A percentile compares a stretch with the other conserved stretches of the same genome.
These are phyloP conservation scores for Wickerhamiella occidentalis DNA, from an alignment of 805 yeast genomes.

Conservation along the genomic window DNA sequence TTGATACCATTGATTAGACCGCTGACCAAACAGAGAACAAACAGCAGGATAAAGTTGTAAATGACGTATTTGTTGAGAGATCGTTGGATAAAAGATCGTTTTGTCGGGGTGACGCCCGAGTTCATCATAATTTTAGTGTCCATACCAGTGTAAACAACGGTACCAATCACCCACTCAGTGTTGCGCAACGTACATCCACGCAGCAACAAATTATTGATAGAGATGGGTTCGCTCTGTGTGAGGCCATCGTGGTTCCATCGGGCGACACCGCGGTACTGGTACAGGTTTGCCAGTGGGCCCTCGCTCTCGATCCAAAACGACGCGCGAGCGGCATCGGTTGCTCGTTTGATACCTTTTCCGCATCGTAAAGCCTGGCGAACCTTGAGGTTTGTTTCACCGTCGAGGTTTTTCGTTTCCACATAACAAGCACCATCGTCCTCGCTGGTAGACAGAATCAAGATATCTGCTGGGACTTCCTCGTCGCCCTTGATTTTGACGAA, in stretches of 20 bases:
- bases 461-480: constrained; percentile 70
- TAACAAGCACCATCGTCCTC: constrained; percentile 57
- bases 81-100: constrained; percentile 50
- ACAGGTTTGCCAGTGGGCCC: constrained; percentile 55
- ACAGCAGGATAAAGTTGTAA: constrained; percentile 48
- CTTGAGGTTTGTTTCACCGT: constrained; percentile 69
- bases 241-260: constrained; percentile 21
- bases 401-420: constrained; percentile 59
- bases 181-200: constrained; percentile 66
- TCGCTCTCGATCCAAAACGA: constrained; percentile 57
- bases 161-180: constrained; percentile 64
- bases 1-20: constrained; percentile 61
- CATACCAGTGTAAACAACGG: constrained; percentile 62
- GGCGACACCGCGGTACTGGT: constrained; percentile 36
- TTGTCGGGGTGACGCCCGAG: constrained; percentile 67
- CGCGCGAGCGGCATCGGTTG: constrained; percentile 32
- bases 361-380: constrained; percentile 41
- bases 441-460: constrained; percentile 53
- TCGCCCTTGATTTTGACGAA: constrained; percentile 52
- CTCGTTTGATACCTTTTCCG: constrained; percentile 46
- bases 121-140: constrained; percentile 71
- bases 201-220: constrained; percentile 49
- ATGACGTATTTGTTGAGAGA: constrained; percentile 57
- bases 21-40: constrained; percentile 53
- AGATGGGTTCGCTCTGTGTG: constrained; percentile 38